A percentile compares a stretch with the other conserved stretches of the same genome.
These are phyloP conservation scores for sorghum (Sorghum bicolor) DNA, from an alignment of 176 grass and related monocot species.

Conservation along the genomic window DNA sequence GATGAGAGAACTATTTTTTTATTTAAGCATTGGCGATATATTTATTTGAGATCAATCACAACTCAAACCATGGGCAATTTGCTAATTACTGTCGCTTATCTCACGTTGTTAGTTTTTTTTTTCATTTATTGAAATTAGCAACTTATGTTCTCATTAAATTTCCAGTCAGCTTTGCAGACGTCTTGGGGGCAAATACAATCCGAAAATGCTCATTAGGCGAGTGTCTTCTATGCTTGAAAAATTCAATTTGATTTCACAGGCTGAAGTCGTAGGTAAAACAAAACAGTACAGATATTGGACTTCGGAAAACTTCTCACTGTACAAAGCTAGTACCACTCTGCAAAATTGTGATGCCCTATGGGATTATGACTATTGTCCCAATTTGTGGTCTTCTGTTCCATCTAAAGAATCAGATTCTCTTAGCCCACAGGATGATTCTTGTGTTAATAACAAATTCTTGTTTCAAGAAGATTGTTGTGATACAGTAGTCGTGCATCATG, in stretches of 20 bases:
- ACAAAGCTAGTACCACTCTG: slow-evolving; percentile 41
- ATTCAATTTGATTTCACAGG: slow-evolving; percentile 62
- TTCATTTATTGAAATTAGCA: slow-evolving; percentile 14
- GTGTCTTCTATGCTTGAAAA: slow-evolving; percentile 56
- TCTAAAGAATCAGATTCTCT: slow-evolving; percentile 30
- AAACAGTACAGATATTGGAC: slow-evolving; percentile 83
- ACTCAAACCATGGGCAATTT: not conserved
- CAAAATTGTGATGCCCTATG: slow-evolving; percentile 40
- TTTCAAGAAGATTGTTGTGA: slow-evolving; percentile 26
- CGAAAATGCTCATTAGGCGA: slow-evolving; percentile 60
- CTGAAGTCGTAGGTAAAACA: slow-evolving; percentile 62
- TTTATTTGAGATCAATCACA: not conserved
- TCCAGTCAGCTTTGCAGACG: slow-evolving; percentile 59
- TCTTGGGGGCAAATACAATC: slow-evolving; percentile 53
- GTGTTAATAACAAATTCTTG: slow-evolving; percentile 3
- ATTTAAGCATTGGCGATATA: not conserved
- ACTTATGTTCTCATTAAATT: slow-evolving; percentile 17
- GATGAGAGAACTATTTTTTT: no score
- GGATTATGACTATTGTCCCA: slow-evolving; percentile 29
- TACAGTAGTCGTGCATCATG: slow-evolving; percentile 23
- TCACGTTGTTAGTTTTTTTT: slow-evolving; percentile 35
- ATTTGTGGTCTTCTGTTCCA: slow-evolving; percentile 40
- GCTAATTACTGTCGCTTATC: slow-evolving; percentile 10
- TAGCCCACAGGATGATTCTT: slow-evolving; percentile 1
- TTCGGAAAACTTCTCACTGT: slow-evolving; percentile 46